Evolutionary conservation across 179 eudicot species (phyloP).

Genomic region (Spergularia azorica): DNA sequence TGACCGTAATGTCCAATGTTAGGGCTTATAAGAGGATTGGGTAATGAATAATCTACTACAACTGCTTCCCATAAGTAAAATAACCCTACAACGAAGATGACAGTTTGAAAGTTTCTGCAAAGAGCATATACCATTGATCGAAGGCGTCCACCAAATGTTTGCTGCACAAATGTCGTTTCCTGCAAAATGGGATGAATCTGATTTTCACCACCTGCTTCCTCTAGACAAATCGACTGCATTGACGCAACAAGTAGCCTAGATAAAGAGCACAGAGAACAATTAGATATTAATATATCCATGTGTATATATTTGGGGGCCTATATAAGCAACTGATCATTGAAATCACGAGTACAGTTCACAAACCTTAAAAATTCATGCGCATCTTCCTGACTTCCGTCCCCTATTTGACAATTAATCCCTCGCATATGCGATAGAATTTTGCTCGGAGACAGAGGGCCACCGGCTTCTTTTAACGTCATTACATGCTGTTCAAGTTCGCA

Average conservation of each 20-base stretch:
- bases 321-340: slow-evolving; percentile 8
- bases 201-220: slow-evolving; percentile 85
- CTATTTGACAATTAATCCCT: slow-evolving; percentile 72
- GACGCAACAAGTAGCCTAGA: slow-evolving; percentile 89
- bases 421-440: slow-evolving; percentile 74
- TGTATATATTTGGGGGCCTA: not conserved
- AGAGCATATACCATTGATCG: slow-evolving; percentile 65
- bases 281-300: not conserved
- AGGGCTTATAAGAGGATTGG: too few relatives aligned
- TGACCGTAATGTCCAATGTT: too few relatives aligned
- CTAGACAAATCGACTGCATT: slow-evolving; percentile 93
- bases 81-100: not conserved
- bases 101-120: slow-evolving; percentile 1
- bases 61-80: not conserved
- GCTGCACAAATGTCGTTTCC: slow-evolving; percentile 86
- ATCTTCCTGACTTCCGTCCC: slow-evolving; percentile 97
- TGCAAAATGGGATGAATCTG: slow-evolving; percentile 73
- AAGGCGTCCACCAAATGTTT: slow-evolving; percentile 86
- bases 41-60: not conserved
- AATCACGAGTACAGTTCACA: slow-evolving; percentile 20
- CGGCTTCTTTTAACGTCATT: slow-evolving; percentile 64
- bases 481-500: slow-evolving; percentile 96
- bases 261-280: slow-evolving; percentile 9
- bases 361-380: slow-evolving; percentile 98
- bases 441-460: slow-evolving; percentile 80